Conservation (phyloP, 140 eudicot species). For the Oenanthe javanica region DNA sequence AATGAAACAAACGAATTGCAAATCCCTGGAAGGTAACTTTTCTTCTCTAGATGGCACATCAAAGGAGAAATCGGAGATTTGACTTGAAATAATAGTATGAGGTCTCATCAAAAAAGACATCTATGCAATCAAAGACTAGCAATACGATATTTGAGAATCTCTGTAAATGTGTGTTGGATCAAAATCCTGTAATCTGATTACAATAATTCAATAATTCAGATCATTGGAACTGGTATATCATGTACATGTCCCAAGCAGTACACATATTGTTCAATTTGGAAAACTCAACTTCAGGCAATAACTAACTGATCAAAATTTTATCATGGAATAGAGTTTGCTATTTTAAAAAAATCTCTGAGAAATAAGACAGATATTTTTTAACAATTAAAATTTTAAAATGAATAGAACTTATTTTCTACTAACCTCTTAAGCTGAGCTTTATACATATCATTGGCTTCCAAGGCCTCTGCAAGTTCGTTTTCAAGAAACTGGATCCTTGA, state of each 20-base stretch:
- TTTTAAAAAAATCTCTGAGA: background rate
- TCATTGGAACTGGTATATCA: background rate
- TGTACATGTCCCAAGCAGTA: background rate
- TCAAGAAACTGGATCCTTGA: slow-evolving; percentile 44
- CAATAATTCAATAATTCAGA: background rate
- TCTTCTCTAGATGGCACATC: background rate
- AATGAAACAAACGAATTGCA: background rate
- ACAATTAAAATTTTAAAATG: background rate
- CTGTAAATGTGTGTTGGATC: background rate
- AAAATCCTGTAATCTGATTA: background rate
- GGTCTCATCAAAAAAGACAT: background rate
- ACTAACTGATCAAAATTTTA: background rate
- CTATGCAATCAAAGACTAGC: background rate
- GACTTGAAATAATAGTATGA: background rate
- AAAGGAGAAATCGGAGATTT: background rate
- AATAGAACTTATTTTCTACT: background rate
- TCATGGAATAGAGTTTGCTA: background rate
- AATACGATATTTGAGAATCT: background rate
- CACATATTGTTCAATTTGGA: background rate
- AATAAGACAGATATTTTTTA: background rate
- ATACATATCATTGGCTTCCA: slow-evolving; percentile 57
- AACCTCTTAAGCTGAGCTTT: slow-evolving; percentile 53
- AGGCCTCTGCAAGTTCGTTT: slow-evolving; percentile 54
- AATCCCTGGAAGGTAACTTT: background rate
- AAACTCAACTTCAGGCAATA: background rate